Base-by-base conservation (phyloP, 1,284 basidiomycete genomes). In the Melampsora americana region DNA sequence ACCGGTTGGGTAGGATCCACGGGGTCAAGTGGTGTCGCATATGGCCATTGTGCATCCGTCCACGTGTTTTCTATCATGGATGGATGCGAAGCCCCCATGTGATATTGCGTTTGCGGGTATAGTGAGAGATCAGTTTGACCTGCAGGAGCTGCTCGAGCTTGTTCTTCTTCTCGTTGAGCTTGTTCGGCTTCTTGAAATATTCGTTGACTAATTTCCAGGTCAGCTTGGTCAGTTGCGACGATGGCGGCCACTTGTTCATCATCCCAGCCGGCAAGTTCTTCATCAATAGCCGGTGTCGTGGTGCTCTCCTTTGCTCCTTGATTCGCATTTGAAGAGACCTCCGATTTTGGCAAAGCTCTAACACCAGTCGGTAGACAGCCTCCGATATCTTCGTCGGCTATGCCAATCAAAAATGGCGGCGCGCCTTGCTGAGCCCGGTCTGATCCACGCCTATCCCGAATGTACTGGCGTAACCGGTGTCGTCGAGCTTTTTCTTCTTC, bases 401-500 rank as follows among this genome's bases (percentile, higher is more conserved):
- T 23, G 23, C 53, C 53, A 59, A 59, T 59, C 53, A 59, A 14
- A 14, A 59, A 28, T 59, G 53, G 53, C 23, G 53, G 53, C 28
- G 6, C 28, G 53, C 53, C 53, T 59, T 59, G 53, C 53, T 65
- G 28, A 39, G 61, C 44, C 61, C 62, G 23, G 12, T 11, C 23
- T 39, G 44, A 28, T 44, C 26, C n/a, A 62, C 73, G 73, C 59
- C 62, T 75, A 5, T 12, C 23, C 11, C 73, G 65, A 60, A 53
- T 62, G 23, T 68, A 68, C 14, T 75, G 53, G 18, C 73, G 66
- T 3, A 61, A 20, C 35, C 50, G 56, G 16, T n/a, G 65, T 35
- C 73, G 48, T 44, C 32, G n/a, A 39, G 73, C 53, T 28, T 75
- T 75, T 62, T 75, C 56, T 50, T 50, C 53, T 32, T 68, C 66